Percentiles rank a stretch among this genome's conserved stretches.
Conservation (phyloP, 2,329 filamentous ascomycete species). For the Gaeumannomyces tritici region DNA sequence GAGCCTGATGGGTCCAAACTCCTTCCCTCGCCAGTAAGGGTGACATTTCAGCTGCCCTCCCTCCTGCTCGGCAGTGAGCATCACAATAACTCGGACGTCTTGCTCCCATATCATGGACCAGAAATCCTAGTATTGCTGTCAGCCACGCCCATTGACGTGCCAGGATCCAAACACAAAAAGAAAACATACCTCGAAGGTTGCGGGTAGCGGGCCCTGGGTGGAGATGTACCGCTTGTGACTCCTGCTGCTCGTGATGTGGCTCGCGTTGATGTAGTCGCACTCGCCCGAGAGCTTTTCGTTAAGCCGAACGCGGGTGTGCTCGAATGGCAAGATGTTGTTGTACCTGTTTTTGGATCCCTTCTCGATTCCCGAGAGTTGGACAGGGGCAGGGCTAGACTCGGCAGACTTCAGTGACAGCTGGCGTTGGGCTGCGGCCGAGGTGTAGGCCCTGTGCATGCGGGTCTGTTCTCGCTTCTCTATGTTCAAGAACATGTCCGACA, state of each 20-base stretch:
- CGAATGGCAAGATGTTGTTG: conserved; percentile 95
- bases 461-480: conserved; percentile 82
- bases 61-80: conserved; percentile 91
- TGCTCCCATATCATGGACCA: conserved; percentile 98
- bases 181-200: conserved; percentile 71
- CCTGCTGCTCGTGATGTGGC: conserved; percentile 66
- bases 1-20: conserved; percentile 70
- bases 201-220: conserved; percentile 84
- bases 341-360: conserved; percentile 94
- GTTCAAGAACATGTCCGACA: conserved; percentile 73
- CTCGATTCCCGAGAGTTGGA: conserved; percentile 85
- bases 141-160: neutral
- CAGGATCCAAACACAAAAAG: conserved; percentile 6
- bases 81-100: conserved; percentile 88
- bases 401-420: neutral
- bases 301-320: conserved; percentile 81
- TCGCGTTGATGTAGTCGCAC: conserved; percentile 96
- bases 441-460: conserved; percentile 77
- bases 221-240: conserved; percentile 94
- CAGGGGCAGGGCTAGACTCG: conserved; percentile 13
- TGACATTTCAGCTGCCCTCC: conserved; percentile 92
- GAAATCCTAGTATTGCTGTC: conserved; percentile 60
- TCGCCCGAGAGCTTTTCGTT: conserved; percentile 54
- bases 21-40: conserved; percentile 75
- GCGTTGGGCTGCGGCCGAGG: conserved; percentile 14